These are phyloP conservation scores for Venturia asperata DNA, from an alignment of 2,329 filamentous ascomycete genomes.

Conservation along the genomic window DNA sequence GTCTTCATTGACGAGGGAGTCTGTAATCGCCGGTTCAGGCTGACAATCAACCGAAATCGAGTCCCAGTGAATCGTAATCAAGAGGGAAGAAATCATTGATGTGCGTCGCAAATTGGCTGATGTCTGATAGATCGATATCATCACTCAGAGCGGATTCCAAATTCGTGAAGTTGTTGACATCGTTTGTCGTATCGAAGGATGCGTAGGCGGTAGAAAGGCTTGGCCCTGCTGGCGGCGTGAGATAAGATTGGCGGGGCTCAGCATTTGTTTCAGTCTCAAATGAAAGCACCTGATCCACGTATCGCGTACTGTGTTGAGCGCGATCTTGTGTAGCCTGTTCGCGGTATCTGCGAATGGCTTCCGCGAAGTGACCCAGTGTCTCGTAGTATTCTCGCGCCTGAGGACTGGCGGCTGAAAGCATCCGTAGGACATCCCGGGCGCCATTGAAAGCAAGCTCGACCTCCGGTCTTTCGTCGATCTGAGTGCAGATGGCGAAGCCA, in stretches of 20 bases:
- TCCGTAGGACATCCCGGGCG: slow-evolving; percentile 44
- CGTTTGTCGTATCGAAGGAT: not conserved
- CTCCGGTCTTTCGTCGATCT: slow-evolving; percentile 39
- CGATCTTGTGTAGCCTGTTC: slow-evolving; percentile 21
- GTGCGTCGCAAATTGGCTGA: slow-evolving; percentile 8
- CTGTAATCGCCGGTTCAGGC: too few relatives aligned
- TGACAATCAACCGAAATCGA: not conserved
- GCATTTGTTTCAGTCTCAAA: slow-evolving; percentile 7
- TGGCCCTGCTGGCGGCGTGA: not conserved
- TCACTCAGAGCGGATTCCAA: not conserved
- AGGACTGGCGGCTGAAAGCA: slow-evolving; percentile 44
- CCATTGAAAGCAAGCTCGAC: slow-evolving; percentile 45
- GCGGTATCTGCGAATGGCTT: slow-evolving; percentile 23
- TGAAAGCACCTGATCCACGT: slow-evolving; percentile 15
- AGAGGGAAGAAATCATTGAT: slow-evolving; percentile 13
- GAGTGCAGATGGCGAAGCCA: slow-evolving; percentile 50
- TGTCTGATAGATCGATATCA: not conserved
- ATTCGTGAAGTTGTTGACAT: not conserved
- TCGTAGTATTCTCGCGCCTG: slow-evolving; percentile 53
- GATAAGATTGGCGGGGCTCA: slow-evolving; percentile 9
- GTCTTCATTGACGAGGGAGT: not conserved
- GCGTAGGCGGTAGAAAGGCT: not conserved
- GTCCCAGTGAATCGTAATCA: not conserved
- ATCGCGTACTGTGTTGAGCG: slow-evolving; percentile 11
- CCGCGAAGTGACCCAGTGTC: slow-evolving; percentile 37